Base-by-base conservation (phyloP, 2,329 filamentous ascomycete species). In the Aureobasidium sp. region DNA sequence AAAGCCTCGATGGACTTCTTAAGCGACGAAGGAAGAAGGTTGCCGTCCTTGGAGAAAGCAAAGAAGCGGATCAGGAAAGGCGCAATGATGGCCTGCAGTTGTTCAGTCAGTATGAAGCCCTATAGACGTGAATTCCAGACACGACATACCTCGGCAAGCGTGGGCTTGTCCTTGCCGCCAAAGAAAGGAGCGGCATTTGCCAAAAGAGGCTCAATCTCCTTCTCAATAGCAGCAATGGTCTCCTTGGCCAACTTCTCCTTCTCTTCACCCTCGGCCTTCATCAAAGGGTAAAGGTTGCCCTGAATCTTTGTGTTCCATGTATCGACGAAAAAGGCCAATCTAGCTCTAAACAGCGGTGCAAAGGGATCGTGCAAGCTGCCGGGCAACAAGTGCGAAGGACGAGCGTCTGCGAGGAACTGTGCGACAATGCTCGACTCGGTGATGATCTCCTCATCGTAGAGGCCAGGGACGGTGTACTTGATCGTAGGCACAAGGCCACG, bases 151-250 rank as follows among this genome's bases (percentile, higher is more conserved):
- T 94, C 90, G 12, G 86, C 90, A 39, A 91, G 73, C 0, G 89
- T 93, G 44, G 91, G 70, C 70, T 74, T 72, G n/a, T 70, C 66
- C 56, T 73, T 77, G 0, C 77, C 77, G 0, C 75, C 76, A 62
- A 79, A 79, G 67, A 78, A 80, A 0, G 77, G 78, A 6, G 47
- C 64, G 7, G 76, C 76, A 56, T 77, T 73, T 12, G 71, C 69
- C 29, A 95, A 76, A 40, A 90, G 74, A 1, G 88, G 88, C 74
- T 92, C 90, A 61, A 94, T 76, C 68, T 93, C 88, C 75, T 87
- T 90, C 59, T 79, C 77, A 1, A 89, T 74, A 1, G 77, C 77
- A 1, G 77, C 78, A 3, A 87, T 75, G n/a, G 84, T 75, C 9
- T 80, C 80, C 24, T 80, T 73, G 0, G 73, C 76, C 3, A 81